These are phyloP conservation scores for Arxiozyma heterogenica DNA, from an alignment of 1,139 yeast genomes.

Conservation along the genomic window DNA sequence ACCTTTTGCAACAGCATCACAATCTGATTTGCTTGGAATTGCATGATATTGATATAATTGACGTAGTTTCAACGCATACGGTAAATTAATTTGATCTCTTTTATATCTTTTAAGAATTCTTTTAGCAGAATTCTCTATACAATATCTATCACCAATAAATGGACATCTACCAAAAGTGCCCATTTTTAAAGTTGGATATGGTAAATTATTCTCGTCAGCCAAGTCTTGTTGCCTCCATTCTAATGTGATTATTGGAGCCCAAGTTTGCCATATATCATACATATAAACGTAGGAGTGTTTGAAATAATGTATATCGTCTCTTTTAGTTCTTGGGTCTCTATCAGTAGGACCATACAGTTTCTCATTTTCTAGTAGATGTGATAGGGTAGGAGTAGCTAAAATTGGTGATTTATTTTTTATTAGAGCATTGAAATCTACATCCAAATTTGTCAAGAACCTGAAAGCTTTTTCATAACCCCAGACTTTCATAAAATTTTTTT, in stretches of 20 bases:
- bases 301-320: slow-evolving; percentile 81
- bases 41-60: slow-evolving; percentile 26
- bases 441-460: slow-evolving; percentile 67
- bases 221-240: slow-evolving; percentile 53
- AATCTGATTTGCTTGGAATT: slow-evolving; percentile 13
- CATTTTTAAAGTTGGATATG: slow-evolving; percentile 38
- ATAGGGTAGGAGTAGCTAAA: slow-evolving; percentile 34
- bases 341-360: slow-evolving; percentile 81
- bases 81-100: slow-evolving; percentile 26
- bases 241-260: slow-evolving; percentile 72
- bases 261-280: slow-evolving; percentile 70
- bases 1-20: slow-evolving; percentile 4
- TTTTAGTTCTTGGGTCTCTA: slow-evolving; percentile 73
- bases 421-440: slow-evolving; percentile 35
- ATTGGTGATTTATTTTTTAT: slow-evolving; percentile 12
- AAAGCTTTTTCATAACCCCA: slow-evolving; percentile 86
- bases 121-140: slow-evolving; percentile 25
- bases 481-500: slow-evolving; percentile 51
- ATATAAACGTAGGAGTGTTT: slow-evolving; percentile 67
- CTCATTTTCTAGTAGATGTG: slow-evolving; percentile 71
- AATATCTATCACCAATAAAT: slow-evolving; percentile 42
- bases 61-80: slow-evolving; percentile 26
- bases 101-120: slow-evolving; percentile 26
- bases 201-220: slow-evolving; percentile 26
- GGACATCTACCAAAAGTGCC: slow-evolving; percentile 67